Conservation (phyloP, 106 monocot species). For the Triglochin maritima region DNA sequence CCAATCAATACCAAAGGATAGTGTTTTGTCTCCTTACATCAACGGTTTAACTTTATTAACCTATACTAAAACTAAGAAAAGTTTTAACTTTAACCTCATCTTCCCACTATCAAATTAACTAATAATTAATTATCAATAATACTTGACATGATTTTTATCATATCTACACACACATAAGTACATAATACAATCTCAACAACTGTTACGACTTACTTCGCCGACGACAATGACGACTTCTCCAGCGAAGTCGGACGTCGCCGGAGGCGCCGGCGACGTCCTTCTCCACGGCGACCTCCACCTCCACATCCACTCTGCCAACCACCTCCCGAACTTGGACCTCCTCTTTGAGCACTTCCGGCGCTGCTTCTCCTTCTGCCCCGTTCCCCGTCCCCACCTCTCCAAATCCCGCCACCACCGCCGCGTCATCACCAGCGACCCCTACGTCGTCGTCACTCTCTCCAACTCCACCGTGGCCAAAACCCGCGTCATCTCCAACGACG, state of each 20-base stretch:
- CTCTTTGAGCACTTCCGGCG: constrained; percentile 38
- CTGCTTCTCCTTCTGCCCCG: constrained; percentile 26
- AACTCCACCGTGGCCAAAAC: constrained; percentile 53
- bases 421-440: constrained; percentile 60
- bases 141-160: too few species aligned
- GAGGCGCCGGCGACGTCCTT: constrained; percentile 2
- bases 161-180: too few species aligned
- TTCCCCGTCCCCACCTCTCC: not conserved
- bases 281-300: constrained; percentile 69
- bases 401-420: constrained; percentile 9
- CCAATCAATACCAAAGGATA: too few species aligned
- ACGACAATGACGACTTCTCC: not conserved
- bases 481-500: constrained; percentile 32
- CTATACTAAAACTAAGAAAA: too few species aligned
- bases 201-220: too few species aligned
- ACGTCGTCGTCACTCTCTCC: constrained; percentile 33
- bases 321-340: constrained; percentile 65
- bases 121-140: too few species aligned
- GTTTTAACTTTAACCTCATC: too few species aligned
- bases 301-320: constrained; percentile 30
- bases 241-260: not conserved
- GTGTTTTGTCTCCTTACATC: too few species aligned
- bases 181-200: too few species aligned
- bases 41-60: too few species aligned
- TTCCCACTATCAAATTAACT: too few species aligned